Conservation (phyloP, 2,329 filamentous ascomycete species). For the Raffaelea albimanens region DNA sequence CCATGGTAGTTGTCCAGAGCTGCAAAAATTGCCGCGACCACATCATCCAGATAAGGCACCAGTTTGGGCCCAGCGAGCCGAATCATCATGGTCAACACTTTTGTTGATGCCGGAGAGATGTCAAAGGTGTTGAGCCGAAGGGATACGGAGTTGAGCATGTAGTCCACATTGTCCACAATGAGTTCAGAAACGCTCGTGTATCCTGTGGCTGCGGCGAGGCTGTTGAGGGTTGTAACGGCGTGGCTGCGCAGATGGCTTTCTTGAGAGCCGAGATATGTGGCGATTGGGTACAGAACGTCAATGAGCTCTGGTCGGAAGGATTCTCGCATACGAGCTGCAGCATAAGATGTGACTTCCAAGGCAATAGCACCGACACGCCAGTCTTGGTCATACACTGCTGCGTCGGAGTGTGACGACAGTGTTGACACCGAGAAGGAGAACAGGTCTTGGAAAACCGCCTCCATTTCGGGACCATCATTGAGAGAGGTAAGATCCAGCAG, state of each 20-base stretch:
- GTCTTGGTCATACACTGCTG: conserved; percentile 35
- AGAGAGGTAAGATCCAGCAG: conserved; percentile 49
- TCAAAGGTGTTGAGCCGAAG: conserved; percentile 86
- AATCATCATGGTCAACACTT: conserved; percentile 92
- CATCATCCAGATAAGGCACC: conserved; percentile 83
- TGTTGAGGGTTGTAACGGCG: conserved; percentile 74
- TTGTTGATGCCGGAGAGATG: conserved; percentile 80
- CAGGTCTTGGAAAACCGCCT: conserved; percentile 50
- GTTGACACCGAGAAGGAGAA: conserved; percentile 59
- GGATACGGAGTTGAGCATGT: conserved; percentile 88
- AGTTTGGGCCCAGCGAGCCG: conserved; percentile 71
- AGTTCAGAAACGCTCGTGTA: conserved; percentile 68
- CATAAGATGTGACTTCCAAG: conserved; percentile 69
- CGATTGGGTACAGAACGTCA: conserved; percentile 83
- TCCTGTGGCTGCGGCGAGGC: conserved; percentile 63
- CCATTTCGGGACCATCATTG: conserved; percentile 18
- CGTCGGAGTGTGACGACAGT: conserved; percentile 44
- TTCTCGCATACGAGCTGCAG: conserved; percentile 55
- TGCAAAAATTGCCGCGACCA: conserved; percentile 83
- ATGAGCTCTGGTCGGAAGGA: conserved; percentile 79
- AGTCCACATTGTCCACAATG: conserved; percentile 87
- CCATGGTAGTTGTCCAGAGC: conserved; percentile 94
- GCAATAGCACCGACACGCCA: conserved; percentile 72
- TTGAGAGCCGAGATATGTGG: conserved; percentile 73
- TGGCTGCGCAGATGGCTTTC: conserved; percentile 63